These are phyloP conservation scores for Candida glucosophila DNA, from an alignment of 1,139 yeast genomes.

Conservation along the genomic window DNA sequence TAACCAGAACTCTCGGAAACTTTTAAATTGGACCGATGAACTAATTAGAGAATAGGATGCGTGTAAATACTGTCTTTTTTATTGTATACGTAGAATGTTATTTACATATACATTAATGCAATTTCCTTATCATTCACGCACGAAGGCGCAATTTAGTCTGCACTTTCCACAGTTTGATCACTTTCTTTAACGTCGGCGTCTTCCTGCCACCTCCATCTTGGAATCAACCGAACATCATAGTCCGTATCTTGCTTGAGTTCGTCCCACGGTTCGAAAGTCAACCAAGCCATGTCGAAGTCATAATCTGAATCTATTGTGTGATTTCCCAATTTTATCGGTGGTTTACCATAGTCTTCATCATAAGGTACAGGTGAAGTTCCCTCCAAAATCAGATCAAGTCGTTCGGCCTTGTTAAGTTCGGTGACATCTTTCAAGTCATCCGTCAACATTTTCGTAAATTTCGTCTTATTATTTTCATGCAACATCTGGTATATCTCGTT, in stretches of 20 bases:
- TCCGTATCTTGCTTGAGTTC: conserved; percentile 38
- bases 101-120: conserved; percentile 1
- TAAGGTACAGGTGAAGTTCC: conserved; percentile 17
- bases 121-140: conserved; percentile 1
- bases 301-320: conserved; percentile 30
- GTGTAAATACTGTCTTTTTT: conserved; percentile 2
- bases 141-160: no score
- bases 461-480: conserved; percentile 13
- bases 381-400: conserved; percentile 30
- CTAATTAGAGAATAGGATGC: conserved; percentile 13
- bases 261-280: conserved; percentile 46
- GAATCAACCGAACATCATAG: conserved; percentile 37
- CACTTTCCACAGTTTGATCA: no score
- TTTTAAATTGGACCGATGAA: conserved; percentile 30
- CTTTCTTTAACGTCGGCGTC: conserved; percentile 5
- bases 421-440: conserved; percentile 20
- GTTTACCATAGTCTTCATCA: conserved; percentile 22
- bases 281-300: conserved; percentile 39
- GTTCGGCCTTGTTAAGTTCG: conserved; percentile 29
- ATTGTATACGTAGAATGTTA: not conserved
- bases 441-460: conserved; percentile 14
- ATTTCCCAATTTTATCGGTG: conserved; percentile 30
- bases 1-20: conserved; percentile 8
- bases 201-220: conserved; percentile 21
- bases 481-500: conserved; percentile 20